Evolutionary conservation across 495 filamentous ascomycete species (phyloP), one percentile per base, ranked within the genome.

Genomic region (Aspergillus funiculosus): DNA sequence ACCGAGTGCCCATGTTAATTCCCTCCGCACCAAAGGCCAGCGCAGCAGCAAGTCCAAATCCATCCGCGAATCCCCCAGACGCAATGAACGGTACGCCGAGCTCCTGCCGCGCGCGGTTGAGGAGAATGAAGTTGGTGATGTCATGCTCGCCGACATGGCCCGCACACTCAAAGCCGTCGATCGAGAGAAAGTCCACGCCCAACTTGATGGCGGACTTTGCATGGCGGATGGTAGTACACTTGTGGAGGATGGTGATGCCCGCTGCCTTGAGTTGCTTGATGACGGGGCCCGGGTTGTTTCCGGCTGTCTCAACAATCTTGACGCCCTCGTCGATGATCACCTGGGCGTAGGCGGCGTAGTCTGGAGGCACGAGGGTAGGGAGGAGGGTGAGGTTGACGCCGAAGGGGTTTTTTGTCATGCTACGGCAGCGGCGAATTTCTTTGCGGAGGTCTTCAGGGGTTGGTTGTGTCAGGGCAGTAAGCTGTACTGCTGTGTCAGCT

Each of bases 151-250:
- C 92, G 39, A 98, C 90, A 62, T 91, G 94, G 42, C 92, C 92
- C 17, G 89, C 92, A 66, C 92, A 98, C 66, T 98, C 92, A 55
- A 98, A 97, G 15, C 92, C 92, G 57, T 98, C 92, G 55, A 98
- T 97, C 22, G 81, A 87, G 25, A 98, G 69, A 67, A 98, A 98
- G 64, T 98, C 92, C 0, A 95, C 92, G 40, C 92, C 92, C 26
- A 97, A 81, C 68, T 94, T 95, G 48, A 95, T 78, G 31, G 92
- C 92, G 29, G 82, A 85, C 64, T 89, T 82, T 25, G 92, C 92
- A 58, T 98, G 92, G 15, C 91, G 73, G 64, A 98, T 90, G 1
- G 91, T 95, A 15, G 92, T 98, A 73, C 92, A 98, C 70, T 98
- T 98, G 74, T 98, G 92, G 35, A 98, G 75, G 54, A 98, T 80